Evolutionary conservation across 495 filamentous ascomycete species (phyloP).

Genomic region (Penicillium simplicissimum): DNA sequence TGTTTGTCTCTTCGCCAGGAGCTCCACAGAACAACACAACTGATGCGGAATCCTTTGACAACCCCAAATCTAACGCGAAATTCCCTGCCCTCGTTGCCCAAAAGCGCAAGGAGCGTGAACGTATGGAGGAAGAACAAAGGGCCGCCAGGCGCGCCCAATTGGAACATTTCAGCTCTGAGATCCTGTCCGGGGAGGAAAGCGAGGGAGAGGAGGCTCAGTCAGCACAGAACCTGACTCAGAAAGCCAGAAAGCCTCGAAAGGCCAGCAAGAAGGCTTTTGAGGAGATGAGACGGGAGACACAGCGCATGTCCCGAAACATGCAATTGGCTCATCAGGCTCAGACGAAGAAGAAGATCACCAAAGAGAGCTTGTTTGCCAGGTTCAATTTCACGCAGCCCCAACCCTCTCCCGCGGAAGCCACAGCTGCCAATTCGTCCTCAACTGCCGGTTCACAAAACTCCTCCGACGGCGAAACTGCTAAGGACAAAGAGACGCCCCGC

Average conservation of each 20-base stretch:
- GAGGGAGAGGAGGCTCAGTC: slow-evolving; percentile 59
- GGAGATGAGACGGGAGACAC: slow-evolving; percentile 91
- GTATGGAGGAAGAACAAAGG: slow-evolving; percentile 55
- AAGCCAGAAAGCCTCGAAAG: slow-evolving; percentile 71
- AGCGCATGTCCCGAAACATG: slow-evolving; percentile 84
- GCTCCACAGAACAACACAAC: slow-evolving; percentile 10
- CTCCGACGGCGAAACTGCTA: slow-evolving; percentile 48
- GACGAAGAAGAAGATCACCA: slow-evolving; percentile 90
- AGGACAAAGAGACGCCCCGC: slow-evolving; percentile 50
- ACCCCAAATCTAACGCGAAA: slow-evolving; percentile 55
- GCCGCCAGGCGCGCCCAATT: slow-evolving; percentile 40
- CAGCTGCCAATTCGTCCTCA: slow-evolving; percentile 38
- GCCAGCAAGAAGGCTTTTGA: slow-evolving; percentile 96
- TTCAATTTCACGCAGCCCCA: slow-evolving; percentile 68
- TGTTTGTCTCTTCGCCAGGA: slow-evolving; percentile 43
- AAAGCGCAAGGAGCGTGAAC: slow-evolving; percentile 67
- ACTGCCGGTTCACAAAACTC: slow-evolving; percentile 45
- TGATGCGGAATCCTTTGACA: slow-evolving; percentile 42
- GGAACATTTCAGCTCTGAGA: slow-evolving; percentile 40
- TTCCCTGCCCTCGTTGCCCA: slow-evolving; percentile 69
- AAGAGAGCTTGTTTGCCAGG: slow-evolving; percentile 76
- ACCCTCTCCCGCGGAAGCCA: slow-evolving; percentile 22
- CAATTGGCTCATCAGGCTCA: slow-evolving; percentile 88
- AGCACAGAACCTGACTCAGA: slow-evolving; percentile 60
- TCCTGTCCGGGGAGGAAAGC: slow-evolving; percentile 36